Conservation (phyloP, 2,329 filamentous ascomycete genomes). For the Xylaria arbuscula region DNA sequence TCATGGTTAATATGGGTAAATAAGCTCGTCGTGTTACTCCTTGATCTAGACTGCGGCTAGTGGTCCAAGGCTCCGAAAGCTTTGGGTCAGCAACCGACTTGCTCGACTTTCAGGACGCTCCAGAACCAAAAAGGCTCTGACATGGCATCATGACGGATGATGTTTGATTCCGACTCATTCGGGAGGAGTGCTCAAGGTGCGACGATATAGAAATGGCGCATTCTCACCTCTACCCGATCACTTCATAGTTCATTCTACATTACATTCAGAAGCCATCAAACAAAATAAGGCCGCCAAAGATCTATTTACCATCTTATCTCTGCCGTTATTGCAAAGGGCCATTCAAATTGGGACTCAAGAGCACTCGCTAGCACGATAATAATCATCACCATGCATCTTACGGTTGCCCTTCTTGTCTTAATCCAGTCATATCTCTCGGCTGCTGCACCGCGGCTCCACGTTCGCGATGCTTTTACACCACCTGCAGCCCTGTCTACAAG, state of each 20-base stretch:
- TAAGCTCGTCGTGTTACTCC: constrained; percentile 5
- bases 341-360: background rate
- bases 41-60: constrained; percentile 25
- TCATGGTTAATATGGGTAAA: constrained; percentile 36
- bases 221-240: background rate
- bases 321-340: background rate
- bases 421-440: constrained; percentile 15
- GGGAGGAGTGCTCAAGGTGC: background rate
- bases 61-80: background rate
- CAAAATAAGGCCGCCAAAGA: background rate
- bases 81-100: constrained; percentile 1
- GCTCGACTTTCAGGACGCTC: constrained; percentile 10
- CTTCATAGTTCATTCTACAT: background rate
- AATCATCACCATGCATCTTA: constrained; percentile 19
- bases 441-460: constrained; percentile 10
- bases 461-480: constrained; percentile 31
- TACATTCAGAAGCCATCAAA: background rate
- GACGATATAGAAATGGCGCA: constrained; percentile 19
- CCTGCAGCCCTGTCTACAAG: constrained; percentile 36
- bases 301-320: background rate
- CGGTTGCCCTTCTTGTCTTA: constrained; percentile 8
- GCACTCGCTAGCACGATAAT: background rate
- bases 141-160: constrained; percentile 12
- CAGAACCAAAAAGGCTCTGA: background rate
- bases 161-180: constrained; percentile 4